Percentiles rank a stretch among this genome's conserved stretches.
phyloP scores from a whole-genome alignment of 2,329 filamentous ascomycete genomes.

The Albophoma yamanashiensis region DNA sequence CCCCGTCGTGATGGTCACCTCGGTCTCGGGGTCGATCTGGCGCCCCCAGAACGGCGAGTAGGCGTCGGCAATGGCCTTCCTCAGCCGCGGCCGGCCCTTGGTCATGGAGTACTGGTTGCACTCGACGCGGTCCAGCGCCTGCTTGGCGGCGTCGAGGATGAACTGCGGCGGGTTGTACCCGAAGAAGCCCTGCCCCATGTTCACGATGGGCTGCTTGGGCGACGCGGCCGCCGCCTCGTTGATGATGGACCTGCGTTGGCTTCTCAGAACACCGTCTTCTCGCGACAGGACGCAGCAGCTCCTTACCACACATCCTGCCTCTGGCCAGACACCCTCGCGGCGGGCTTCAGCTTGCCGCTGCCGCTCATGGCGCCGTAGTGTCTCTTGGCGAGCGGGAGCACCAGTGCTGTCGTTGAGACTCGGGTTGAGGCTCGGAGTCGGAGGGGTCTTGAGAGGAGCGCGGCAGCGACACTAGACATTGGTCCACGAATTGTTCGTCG shows the following conservation, averaged over 20 bases:
- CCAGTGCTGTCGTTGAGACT: not conserved
- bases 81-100: slow-evolving; percentile 81
- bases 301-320: slow-evolving; percentile 42
- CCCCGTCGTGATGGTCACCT: slow-evolving; percentile 89
- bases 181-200: slow-evolving; percentile 61
- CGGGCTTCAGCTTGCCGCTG: slow-evolving; percentile 36
- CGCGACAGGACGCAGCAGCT: not conserved
- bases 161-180: slow-evolving; percentile 92
- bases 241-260: slow-evolving; percentile 44
- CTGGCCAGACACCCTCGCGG: slow-evolving; percentile 36
- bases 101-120: slow-evolving; percentile 99
- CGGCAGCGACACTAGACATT: slow-evolving; percentile 4
- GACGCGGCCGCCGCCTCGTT: slow-evolving; percentile 55
- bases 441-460: slow-evolving; percentile 1
- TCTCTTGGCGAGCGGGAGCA: not conserved
- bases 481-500: not conserved
- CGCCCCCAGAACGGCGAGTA: slow-evolving; percentile 86
- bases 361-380: slow-evolving; percentile 25
- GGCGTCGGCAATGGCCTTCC: slow-evolving; percentile 84
- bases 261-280: not conserved
- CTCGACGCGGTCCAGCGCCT: slow-evolving; percentile 79
- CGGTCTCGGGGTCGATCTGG: slow-evolving; percentile 73
- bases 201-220: slow-evolving; percentile 53
- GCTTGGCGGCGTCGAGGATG: slow-evolving; percentile 83
- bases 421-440: not conserved